Conservation (phyloP, 1,284 basidiomycete species). For the Vanrija humicola region DNA sequence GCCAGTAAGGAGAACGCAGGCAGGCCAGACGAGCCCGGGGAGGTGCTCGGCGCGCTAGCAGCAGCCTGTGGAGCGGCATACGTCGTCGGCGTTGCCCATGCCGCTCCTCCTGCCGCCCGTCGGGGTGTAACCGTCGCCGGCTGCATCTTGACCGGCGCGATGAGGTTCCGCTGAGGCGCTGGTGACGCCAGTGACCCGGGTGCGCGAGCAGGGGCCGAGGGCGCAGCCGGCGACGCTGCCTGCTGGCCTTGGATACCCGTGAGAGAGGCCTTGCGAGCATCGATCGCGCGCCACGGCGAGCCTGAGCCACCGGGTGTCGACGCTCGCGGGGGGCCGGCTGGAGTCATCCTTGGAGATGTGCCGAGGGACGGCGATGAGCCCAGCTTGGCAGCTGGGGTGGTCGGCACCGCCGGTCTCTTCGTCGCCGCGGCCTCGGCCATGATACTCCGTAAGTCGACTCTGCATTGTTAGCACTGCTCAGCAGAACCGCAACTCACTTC, state of each 20-base stretch:
- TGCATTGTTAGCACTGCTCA: too few relatives aligned
- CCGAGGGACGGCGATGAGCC: conserved; percentile 3
- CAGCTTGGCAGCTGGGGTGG: neutral
- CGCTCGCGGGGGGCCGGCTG: conserved; percentile 14
- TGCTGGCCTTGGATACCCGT: conserved; percentile 35
- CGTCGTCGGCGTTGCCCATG: conserved; percentile 19
- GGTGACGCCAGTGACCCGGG: conserved; percentile 18
- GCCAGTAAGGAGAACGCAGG: conserved; percentile 64
- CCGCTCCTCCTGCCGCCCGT: conserved; percentile 4
- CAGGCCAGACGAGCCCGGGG: conserved; percentile 14
- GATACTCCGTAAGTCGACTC: conserved; percentile 72
- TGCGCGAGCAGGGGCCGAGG: conserved; percentile 9
- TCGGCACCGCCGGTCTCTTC: conserved; percentile 6
- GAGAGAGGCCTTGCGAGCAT: conserved; percentile 26
- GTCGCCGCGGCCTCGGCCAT: conserved; percentile 64
- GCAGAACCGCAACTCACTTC: conserved; percentile 26
- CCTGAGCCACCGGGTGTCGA: neutral
- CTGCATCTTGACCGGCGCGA: conserved; percentile 10
- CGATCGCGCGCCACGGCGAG: conserved; percentile 30
- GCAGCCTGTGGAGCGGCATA: conserved; percentile 21
- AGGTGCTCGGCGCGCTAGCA: conserved; percentile 42
- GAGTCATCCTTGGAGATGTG: conserved; percentile 9
- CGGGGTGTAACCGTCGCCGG: neutral
- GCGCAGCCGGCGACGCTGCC: conserved; percentile 1
- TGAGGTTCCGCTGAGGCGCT: conserved; percentile 9